Conservation (phyloP, 1,284 basidiomycete genomes). For the Butyriboletus appendiculatus region DNA sequence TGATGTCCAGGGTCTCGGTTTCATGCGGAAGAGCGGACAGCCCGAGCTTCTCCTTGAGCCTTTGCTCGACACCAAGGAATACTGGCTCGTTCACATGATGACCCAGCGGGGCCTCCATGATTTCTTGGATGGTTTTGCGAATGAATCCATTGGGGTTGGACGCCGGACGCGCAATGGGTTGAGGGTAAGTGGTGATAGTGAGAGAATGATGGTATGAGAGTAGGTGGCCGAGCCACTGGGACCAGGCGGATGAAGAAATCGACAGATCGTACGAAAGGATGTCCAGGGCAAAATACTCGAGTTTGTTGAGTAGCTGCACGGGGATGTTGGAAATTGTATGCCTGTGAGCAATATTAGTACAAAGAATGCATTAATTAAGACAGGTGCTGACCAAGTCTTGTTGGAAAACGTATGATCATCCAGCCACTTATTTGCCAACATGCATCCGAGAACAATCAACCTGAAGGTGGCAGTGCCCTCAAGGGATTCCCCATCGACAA, state of each 20-base stretch:
- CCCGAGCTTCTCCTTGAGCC: conserved; percentile 51
- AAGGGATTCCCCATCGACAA: conserved; percentile 50
- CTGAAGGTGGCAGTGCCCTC: conserved; percentile 66
- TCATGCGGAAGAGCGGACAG: conserved; percentile 41
- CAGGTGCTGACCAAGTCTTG: conserved; percentile 76
- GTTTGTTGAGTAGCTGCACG: conserved; percentile 62
- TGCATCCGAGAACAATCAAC: conserved; percentile 79
- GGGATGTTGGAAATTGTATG: conserved; percentile 77
- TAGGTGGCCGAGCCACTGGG: conserved; percentile 65
- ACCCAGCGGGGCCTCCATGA: conserved; percentile 49
- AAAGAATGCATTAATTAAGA: not conserved
- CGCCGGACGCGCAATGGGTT: conserved; percentile 78
- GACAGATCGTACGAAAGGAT: conserved; percentile 70
- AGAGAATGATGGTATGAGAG: conserved; percentile 63
- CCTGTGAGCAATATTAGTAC: conserved; percentile 43
- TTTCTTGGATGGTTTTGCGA: conserved; percentile 67
- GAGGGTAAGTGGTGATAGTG: conserved; percentile 57
- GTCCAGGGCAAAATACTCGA: conserved; percentile 70
- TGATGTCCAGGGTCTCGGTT: conserved; percentile 60
- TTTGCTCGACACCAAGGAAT: conserved; percentile 68
- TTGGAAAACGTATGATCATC: conserved; percentile 93
- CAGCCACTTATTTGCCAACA: conserved; percentile 91
- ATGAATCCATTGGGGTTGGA: conserved; percentile 66
- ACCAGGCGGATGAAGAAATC: conserved; percentile 62
- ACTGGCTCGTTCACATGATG: conserved; percentile 54